Base-by-base conservation (phyloP, 2,329 filamentous ascomycete genomes). In the Zymoseptoria pseudotritici region DNA sequence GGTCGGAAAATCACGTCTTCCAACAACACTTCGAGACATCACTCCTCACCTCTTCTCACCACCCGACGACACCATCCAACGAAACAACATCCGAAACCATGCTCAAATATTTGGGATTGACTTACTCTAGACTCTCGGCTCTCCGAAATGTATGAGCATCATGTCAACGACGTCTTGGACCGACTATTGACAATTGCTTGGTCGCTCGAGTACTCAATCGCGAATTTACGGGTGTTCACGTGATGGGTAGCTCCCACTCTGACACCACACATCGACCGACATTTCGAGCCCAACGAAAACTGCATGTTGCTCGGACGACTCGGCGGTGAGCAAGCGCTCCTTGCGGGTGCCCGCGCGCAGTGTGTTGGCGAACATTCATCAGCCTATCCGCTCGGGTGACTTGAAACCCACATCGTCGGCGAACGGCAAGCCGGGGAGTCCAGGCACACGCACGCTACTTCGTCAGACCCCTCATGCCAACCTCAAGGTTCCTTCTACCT, bases 401-500 rank as follows among this genome's bases (percentile, higher is more conserved):
- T 57, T 57, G 58, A 59, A 57, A 57, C 58, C 52, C 54, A 46
- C 21, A 46, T 17, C 10, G 13, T 52, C 58, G 49, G 42, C 53
- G 54, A 29, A 29, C 21, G 54, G 36, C 22, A 53, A 46, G 36
- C 36, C 36, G 11, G 36, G 36, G 36, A 46, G 36, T 46, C 36
- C 36, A 46, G 36, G 36, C 36, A 46, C 36, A 46, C 36, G 17
- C 36, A 46, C 36, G 36, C 36, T 46, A 46, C 36, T 46, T 46
- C 36, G 36, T 46, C 0, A 46, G 36, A 17, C 36, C 36, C 36
- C 36, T 46, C 36, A 46, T 46, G 36, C 13, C 36, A 46, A 46
- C 36, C 36, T 46, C 13, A 11, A 46, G 36, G 36, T 46, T 46
- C 36, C 36, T 46, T 46, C n/a, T 46, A 46, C 36, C 36, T 46